Conservation (phyloP, 2,329 filamentous ascomycete species). For the Exophiala spinifera region DNA sequence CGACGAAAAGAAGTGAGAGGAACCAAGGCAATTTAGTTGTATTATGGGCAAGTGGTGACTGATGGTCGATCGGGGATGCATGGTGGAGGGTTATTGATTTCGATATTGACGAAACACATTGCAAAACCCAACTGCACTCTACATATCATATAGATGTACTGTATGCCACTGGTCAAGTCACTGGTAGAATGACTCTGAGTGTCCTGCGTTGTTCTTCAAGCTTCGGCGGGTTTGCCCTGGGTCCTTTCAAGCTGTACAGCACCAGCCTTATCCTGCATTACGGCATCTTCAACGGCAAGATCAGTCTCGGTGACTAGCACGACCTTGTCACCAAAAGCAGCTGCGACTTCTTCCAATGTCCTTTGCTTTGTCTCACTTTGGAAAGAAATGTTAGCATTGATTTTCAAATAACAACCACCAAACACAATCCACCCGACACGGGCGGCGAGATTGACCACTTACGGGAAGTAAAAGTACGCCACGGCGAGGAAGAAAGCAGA, state of each 20-base stretch:
- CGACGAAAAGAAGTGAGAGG: too few species aligned
- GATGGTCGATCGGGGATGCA: too few species aligned
- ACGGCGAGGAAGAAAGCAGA: slow-evolving; percentile 51
- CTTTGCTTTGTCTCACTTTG: slow-evolving; percentile 48
- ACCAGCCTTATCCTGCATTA: slow-evolving; percentile 23
- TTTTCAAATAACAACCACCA: slow-evolving; percentile 4
- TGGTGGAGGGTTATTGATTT: too few species aligned
- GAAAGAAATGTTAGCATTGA: slow-evolving; percentile 19
- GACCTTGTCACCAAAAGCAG: slow-evolving; percentile 48
- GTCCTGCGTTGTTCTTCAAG: neutral
- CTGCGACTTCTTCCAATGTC: slow-evolving; percentile 50
- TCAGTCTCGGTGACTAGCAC: slow-evolving; percentile 32
- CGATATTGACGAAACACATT: too few species aligned
- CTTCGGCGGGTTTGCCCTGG: neutral
- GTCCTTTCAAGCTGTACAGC: slow-evolving; percentile 17
- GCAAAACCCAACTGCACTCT: too few species aligned
- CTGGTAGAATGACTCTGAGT: neutral
- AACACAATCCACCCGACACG: neutral
- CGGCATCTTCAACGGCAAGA: slow-evolving; percentile 27
- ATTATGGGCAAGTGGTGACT: too few species aligned
- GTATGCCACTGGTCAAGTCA: too few species aligned
- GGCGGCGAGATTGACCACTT: slow-evolving; percentile 22
- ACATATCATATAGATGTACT: too few species aligned
- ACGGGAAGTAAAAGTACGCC: slow-evolving; percentile 56
- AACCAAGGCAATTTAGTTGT: too few species aligned